These are phyloP conservation scores for Sclerospora graminicola DNA, from an alignment of 352 stramenopile species.

Conservation along the genomic window DNA sequence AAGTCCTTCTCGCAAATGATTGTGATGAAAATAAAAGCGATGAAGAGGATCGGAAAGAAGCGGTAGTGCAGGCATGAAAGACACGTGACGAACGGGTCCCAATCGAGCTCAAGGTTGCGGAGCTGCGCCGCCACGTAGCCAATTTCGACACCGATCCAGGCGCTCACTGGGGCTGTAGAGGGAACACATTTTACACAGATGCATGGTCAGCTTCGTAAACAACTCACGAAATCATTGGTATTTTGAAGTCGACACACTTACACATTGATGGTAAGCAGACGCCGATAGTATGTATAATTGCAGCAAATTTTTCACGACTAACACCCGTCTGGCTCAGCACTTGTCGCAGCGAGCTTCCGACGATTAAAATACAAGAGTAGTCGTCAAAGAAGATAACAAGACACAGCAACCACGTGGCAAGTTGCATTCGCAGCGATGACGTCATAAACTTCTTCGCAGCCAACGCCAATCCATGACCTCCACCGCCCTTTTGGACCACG, in stretches of 20 bases:
- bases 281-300: constrained; percentile 83
- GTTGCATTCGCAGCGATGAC: constrained; percentile 69
- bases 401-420: constrained; percentile 76
- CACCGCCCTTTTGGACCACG: constrained; percentile 83
- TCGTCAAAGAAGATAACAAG: constrained; percentile 89
- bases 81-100: constrained; percentile 82
- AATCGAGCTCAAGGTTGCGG: constrained; percentile 66
- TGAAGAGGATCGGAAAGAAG: constrained; percentile 84
- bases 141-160: constrained; percentile 87
- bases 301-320: constrained; percentile 83
- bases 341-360: constrained; percentile 78
- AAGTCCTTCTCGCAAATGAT: constrained; percentile 86
- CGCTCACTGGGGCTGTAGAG: constrained; percentile 62
- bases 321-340: constrained; percentile 76
- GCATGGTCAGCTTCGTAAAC: background rate
- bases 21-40: constrained; percentile 86
- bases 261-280: constrained; percentile 83
- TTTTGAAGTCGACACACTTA: constrained; percentile 14
- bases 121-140: constrained; percentile 77
- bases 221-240: background rate
- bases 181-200: background rate
- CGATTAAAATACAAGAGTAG: constrained; percentile 88
- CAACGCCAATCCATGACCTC: constrained; percentile 72
- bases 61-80: constrained; percentile 78
- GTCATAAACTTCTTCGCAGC: constrained; percentile 78